Base-by-base conservation (phyloP, 1,284 basidiomycete species). In the Apiotrichum porosum region DNA sequence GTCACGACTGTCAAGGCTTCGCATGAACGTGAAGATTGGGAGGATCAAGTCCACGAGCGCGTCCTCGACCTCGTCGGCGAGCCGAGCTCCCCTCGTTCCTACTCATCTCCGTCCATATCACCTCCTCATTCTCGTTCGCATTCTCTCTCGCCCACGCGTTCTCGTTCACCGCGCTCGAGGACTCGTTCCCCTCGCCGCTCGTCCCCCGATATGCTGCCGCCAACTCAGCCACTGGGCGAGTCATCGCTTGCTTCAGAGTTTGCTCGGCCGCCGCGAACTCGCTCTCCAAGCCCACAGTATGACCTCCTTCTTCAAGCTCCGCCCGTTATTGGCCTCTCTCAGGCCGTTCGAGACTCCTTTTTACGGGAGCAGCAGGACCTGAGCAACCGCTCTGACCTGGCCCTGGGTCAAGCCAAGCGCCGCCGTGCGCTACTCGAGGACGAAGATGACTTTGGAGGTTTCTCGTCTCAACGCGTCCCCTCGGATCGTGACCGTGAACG, bases 151-250 rank as follows among this genome's bases (percentile, higher is more conserved):
- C 24, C 35, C 10, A 46, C 48, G 3, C 44, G 41, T 9, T 22
- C 40, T 4, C 35, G 19, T 5, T 37, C 45, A 13, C 39, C 49
- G 5, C 28, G 34, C 13, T 44, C 47, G 15, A 42, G 51, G 10
- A 41, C 45, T 9, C 44, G 32, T 12, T 34, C 31, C 3, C n/a
- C n/a, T n/a, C n/a, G n/a, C n/a, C 30, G 47, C 3, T 46, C 39
- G 8, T 6, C 12, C 5, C 28, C 39, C 1, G 24, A 37, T 8
- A 37, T 19, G 26, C 35, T 62, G 9, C 62, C 56, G 3, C 15
- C 52, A 1, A 71, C 69, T n/a, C 67, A 69, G 39, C 63, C 67
- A 4, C 40, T 69, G 17, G 66, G 65, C n/a, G 56, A 58, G 23
- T 68, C 67, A 2, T 31, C 40, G 2, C 53, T 71, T 2, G 65